Base-by-base conservation (phyloP, 108 stramenopile species). In the Skeletonema tropicum region DNA sequence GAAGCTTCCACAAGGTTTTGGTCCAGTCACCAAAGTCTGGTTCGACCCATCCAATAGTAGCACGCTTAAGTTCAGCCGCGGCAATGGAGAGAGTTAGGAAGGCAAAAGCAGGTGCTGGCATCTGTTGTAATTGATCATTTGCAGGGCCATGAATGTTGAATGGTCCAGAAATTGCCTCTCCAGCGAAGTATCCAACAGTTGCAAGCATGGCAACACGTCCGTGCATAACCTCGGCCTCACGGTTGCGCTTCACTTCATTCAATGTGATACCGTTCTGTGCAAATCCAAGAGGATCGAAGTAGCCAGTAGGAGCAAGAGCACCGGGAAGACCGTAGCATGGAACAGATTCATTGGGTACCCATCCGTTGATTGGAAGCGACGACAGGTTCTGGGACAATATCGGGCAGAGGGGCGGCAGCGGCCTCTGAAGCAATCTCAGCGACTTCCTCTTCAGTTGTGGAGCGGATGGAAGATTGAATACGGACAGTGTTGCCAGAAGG, bases 261-360 rank as follows among this genome's bases (percentile, higher is more conserved):
- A 86, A 71, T 30, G 80, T 71, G 32, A 83, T 85, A n/a, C 83
- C 87, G 12, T 26, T 68, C 32, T 74, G 82, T 59, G 90, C 84
- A 30, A 95, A 89, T 10, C 88, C 88, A 10, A 92, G 70, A 10
- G 94, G 92, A 64, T 95, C 95, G 52, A 92, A 92, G 75, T 65
- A 76, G 55, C 85, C 83, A 5, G 80, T 70, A 11, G 90, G 90
- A 15, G 87, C 77, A 32, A 89, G 10, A 5, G 83, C 73, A 42
- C 91, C 91, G 3, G 91, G 91, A 25, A 89, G 87, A 49, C 90
- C 88, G 48, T 81, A 89, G 73, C 83, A 87, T 5, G 72, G 64
- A 36, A 33, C 12, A 42, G 42, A 60, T 17, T 68, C 68, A 48
- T 86, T 73, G 0, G 91, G 79, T 9, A 75, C 69, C 90, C 90